Conservation (phyloP, 2,329 filamentous ascomycete species). For the Pseudovirgaria hyperparasitica region DNA sequence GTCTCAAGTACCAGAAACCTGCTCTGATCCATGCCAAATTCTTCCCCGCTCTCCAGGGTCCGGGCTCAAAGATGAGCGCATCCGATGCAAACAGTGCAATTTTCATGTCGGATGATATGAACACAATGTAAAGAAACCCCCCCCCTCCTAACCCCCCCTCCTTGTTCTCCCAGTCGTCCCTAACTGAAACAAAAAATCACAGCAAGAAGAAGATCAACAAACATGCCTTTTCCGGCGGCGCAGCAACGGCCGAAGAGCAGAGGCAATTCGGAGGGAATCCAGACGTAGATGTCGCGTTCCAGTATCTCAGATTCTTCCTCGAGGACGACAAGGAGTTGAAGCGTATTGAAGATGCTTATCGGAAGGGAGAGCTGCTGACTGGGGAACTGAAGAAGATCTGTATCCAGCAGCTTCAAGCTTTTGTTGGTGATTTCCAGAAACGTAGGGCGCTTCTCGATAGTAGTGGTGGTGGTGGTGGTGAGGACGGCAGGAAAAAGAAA, state of each 20-base stretch:
- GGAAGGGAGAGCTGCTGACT: conserved; percentile 67
- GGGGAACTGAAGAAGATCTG: conserved; percentile 82
- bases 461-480: too few relatives aligned
- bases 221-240: conserved; percentile 81
- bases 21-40: conserved; percentile 80
- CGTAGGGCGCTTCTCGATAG: conserved; percentile 42
- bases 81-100: conserved; percentile 61
- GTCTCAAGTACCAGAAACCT: conserved; percentile 62
- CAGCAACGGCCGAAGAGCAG: conserved; percentile 72
- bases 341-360: conserved; percentile 41
- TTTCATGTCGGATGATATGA: conserved; percentile 1
- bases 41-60: conserved; percentile 79
- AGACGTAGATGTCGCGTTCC: conserved; percentile 79
- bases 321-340: conserved; percentile 55
- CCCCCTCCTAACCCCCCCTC: too few relatives aligned
- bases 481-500: too few relatives aligned
- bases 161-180: conserved; percentile 50
- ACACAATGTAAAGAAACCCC: neutral
- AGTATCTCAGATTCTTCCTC: conserved; percentile 77
- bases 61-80: conserved; percentile 89
- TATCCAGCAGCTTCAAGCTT: conserved; percentile 65
- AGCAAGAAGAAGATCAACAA: conserved; percentile 89
- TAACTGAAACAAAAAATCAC: conserved; percentile 76
- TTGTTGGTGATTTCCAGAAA: conserved; percentile 71
- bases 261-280: conserved; percentile 71